Base-by-base conservation (phyloP, 2,329 filamentous ascomycete species). In the Verticillium tricorpus region DNA sequence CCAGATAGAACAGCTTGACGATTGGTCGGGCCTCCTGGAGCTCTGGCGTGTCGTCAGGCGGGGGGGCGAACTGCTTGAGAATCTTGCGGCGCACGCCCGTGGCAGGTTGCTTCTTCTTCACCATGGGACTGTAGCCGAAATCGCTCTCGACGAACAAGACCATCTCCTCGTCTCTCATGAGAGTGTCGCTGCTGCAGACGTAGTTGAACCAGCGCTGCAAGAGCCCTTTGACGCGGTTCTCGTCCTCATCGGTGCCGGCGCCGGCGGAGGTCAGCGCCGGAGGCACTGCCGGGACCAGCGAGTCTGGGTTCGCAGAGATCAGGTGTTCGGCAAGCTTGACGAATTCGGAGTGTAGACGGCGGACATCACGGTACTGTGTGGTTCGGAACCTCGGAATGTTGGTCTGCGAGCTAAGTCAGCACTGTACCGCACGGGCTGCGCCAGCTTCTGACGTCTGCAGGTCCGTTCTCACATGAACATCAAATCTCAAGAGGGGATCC, bases 91-190 rank as follows among this genome's bases (percentile, higher is more conserved):
- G 88, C 68, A 99, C 92, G 54, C 95, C 95, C 1, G 95, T 99
- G 9, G 95, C 95, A 25, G 95, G 95, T 76, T 99, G 95, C 81
- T 96, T 97, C 83, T 93, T 92, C 75, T 94, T 89, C 56, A 97
- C 89, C 71, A 98, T 90, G 1, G 95, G 95, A 71, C 93, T 97
- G 76, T 99, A 99, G 50, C 95, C 95, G 74, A 97, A 98, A 74
- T 99, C 95, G 72, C 92, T 97, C 77, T 99, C 95, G n/a, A 99
- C 93, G 70, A 99, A 99, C 63, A 98, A 88, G 5, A 97, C 87
- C 87, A 98, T 94, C 77, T 99, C 95, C 65, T 98, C 94, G 73
- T 99, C 95, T 65, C 90, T 87, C 82, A 97, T 96, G 8, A 99
- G 85, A 1, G 96, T 88, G 39, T 98, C 93, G 69, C 95, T 98